Base-by-base conservation (phyloP, 192 early-diverging fungal species). In the Glomus cerebriforme region DNA sequence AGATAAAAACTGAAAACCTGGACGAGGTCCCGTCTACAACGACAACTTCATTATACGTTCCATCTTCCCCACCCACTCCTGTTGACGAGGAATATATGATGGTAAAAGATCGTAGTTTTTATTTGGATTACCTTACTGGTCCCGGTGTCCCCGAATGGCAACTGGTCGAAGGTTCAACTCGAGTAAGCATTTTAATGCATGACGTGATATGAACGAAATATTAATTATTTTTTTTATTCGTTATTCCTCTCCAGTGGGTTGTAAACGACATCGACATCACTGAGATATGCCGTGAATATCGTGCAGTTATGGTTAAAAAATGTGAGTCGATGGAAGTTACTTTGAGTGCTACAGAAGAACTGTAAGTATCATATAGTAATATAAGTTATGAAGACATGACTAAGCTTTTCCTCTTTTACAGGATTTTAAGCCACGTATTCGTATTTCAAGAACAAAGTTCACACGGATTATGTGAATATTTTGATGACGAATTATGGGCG, bases 241-340 rank as follows among this genome's bases (percentile, higher is more conserved):
- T 24, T n/a, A 32, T 74, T 74, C 54, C 31, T 74, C 22, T 74
- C 47, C 31, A 74, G 58, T 74, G 72, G 49, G 32, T 74, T 74
- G 54, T 74, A 49, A 59, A 19, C 8, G 0, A 74, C 19, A 31
- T 60, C 58, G 72, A 73, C 47, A 73, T 73, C 22, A 59, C 72
- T 17, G 72, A 73, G 29, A 59, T 59, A 73, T 73, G 54, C 35
- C 8, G 49, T n/a, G 49, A 73, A 31, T 73, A 73, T 49, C 58
- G 19, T 34, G 0, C 49, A 49, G 29, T 19, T 31, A 0, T 49
- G 37, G 19, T 73, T 59, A 24, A 59, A 49, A 73, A 73, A 73
- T 73, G 47, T 73, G 29, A 71, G 10, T 19, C 69, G 19, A 71
- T 49, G 43, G 31, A 26, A 7, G 54, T 59, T 9, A 73, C 37